Base-by-base conservation (phyloP, 2,329 filamentous ascomycete species). In the Verticillium tricorpus region DNA sequence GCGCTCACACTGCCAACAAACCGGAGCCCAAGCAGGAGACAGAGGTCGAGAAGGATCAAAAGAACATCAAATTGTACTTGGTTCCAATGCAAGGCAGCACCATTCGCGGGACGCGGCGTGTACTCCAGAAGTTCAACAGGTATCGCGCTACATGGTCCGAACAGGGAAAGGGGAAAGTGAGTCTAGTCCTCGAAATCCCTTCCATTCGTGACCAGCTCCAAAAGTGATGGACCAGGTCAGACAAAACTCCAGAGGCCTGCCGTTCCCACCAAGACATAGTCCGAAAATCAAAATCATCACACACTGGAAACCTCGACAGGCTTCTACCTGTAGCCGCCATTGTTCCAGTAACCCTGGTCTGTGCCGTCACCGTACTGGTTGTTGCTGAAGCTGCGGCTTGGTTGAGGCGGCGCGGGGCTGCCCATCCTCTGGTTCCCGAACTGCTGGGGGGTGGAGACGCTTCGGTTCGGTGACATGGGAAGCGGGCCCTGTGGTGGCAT, bases 401-500 rank as follows among this genome's bases (percentile, higher is more conserved):
- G 45, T 7, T 45, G 45, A n/a, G 45, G 25, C 56, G 50, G 60
- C 58, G 45, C 65, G 11, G 65, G 62, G 22, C 58, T 62, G 28
- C 62, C 65, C 52, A 64, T 32, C 25, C 61, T 52, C 25, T 60
- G 58, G 59, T 66, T 64, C 28, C 62, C 59, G 19, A 60, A 58
- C n/a, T 57, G 50, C 32, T 61, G 45, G 15, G 54, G 54, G n/a
- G 54, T 56, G 12, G 62, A 65, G n/a, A 60, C 52, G 57, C 58
- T 65, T n/a, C 65, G 65, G 50, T 60, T 58, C 7, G 64, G 63
- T 2, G 63, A 59, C 39, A 52, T 45, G 25, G 62, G 64, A 14
- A 65, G 63, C 15, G 64, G 64, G 7, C 58, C 61, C 15, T 57
- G 64, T 17, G 64, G 62, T 6, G 62, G 64, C 58, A 64, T 35